These are phyloP conservation scores for Kalanchoe fedtschenkoi DNA, from an alignment of 164 flowering plant genomes.

Conservation along the genomic window DNA sequence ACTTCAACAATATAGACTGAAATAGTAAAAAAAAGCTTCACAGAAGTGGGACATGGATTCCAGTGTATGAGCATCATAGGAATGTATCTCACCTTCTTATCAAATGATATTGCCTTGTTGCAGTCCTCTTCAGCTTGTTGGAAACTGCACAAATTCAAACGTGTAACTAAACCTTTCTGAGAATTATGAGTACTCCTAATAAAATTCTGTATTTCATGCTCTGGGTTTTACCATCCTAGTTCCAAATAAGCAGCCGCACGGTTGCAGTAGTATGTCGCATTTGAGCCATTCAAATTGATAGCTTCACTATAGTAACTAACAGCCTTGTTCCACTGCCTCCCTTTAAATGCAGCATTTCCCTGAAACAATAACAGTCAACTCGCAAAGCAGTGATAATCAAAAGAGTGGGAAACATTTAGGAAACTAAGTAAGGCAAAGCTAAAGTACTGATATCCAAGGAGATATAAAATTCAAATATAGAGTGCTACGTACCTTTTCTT, in stretches of 20 bases:
- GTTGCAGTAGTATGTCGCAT: conserved; percentile 71
- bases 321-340: conserved; percentile 87
- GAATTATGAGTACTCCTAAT: neutral
- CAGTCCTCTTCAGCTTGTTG: conserved; percentile 93
- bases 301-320: conserved; percentile 79
- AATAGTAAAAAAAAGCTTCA: neutral
- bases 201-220: neutral
- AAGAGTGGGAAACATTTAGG: no score
- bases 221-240: conserved; percentile 58
- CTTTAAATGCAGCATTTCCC: conserved; percentile 97
- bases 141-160: conserved; percentile 45
- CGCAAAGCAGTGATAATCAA: neutral
- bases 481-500: conserved; percentile 63
- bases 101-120: conserved; percentile 60
- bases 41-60: neutral
- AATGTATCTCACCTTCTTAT: conserved; percentile 66
- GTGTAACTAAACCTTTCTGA: neutral
- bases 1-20: neutral
- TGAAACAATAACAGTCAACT: conserved; percentile 15
- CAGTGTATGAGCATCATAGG: no score
- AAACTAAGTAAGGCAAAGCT: neutral
- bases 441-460: neutral
- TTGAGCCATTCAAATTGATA: conserved; percentile 59
- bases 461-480: neutral
- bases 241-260: conserved; percentile 90